phyloP scores from a whole-genome alignment of 2,329 filamentous ascomycete species.

The Teratosphaeria pseudoeucalypti region DNA sequence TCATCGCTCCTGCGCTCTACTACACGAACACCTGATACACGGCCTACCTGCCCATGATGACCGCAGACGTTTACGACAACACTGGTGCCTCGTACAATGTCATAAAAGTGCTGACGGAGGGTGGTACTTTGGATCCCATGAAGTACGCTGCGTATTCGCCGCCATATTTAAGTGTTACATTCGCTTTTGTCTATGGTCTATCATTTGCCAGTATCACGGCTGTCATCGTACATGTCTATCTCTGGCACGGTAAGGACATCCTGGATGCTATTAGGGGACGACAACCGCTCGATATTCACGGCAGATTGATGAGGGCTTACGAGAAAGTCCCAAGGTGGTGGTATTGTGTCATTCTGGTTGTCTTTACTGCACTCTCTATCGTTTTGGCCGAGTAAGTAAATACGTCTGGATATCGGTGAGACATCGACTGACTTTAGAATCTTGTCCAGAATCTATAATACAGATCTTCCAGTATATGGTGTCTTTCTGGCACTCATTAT shows the following conservation, averaged over 20 bases:
- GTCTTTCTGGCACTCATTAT: constrained; percentile 68
- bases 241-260: constrained; percentile 29
- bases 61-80: constrained; percentile 77
- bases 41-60: constrained; percentile 78
- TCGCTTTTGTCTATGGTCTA: constrained; percentile 29
- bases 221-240: constrained; percentile 25
- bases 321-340: constrained; percentile 70
- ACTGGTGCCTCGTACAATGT: constrained; percentile 72
- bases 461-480: constrained; percentile 62
- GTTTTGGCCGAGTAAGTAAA: constrained; percentile 10
- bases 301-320: constrained; percentile 72
- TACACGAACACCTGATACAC: constrained; percentile 57
- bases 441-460: constrained; percentile 14
- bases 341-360: constrained; percentile 27
- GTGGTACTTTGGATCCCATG: constrained; percentile 14
- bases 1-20: constrained; percentile 34
- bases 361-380: constrained; percentile 18
- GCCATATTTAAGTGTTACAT: constrained; percentile 28
- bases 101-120: constrained; percentile 56
- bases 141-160: constrained; percentile 33
- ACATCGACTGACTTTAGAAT: not conserved
- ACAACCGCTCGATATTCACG: constrained; percentile 42
- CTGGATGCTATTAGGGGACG: constrained; percentile 16
- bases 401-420: not conserved
- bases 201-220: constrained; percentile 29